phyloP scores from a whole-genome alignment of 2,329 filamentous ascomycete genomes.

The Fusarium multiceps region DNA sequence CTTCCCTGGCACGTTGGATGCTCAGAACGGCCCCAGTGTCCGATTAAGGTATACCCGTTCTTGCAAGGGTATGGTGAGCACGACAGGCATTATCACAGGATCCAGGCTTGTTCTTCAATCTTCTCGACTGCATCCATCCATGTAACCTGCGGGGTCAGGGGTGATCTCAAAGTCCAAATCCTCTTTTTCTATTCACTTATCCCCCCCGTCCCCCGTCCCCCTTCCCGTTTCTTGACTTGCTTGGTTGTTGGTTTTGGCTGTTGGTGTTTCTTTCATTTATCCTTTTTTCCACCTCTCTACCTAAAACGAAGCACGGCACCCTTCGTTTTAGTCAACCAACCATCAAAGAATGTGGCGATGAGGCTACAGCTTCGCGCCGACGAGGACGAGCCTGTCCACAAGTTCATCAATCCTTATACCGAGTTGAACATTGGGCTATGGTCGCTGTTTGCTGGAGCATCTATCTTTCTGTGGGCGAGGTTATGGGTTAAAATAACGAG shows the following conservation, averaged over 20 bases:
- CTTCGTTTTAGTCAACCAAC: background rate
- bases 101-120: slow-evolving; percentile 7
- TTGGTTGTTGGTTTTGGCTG: slow-evolving; percentile 18
- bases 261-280: slow-evolving; percentile 3
- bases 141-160: slow-evolving; percentile 7
- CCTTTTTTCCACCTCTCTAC: background rate
- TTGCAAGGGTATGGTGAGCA: slow-evolving; percentile 2
- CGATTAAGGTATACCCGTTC: slow-evolving; percentile 25
- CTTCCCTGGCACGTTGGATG: background rate
- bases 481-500: slow-evolving; percentile 52
- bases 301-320: slow-evolving; percentile 12
- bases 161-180: slow-evolving; percentile 9
- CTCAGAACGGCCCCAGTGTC: slow-evolving; percentile 15
- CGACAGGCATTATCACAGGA: background rate
- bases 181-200: slow-evolving; percentile 22
- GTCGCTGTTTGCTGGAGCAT: slow-evolving; percentile 49
- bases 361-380: slow-evolving; percentile 41
- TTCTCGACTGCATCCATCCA: slow-evolving; percentile 6
- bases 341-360: slow-evolving; percentile 39
- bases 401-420: slow-evolving; percentile 45
- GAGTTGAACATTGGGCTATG: slow-evolving; percentile 52
- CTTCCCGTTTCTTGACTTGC: background rate
- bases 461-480: slow-evolving; percentile 47
- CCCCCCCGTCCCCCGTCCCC: slow-evolving; percentile 15
- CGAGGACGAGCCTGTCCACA: slow-evolving; percentile 38